These are phyloP conservation scores for Arthrobotrys entomopaga DNA, from an alignment of 2,329 filamentous ascomycete species.

Conservation along the genomic window DNA sequence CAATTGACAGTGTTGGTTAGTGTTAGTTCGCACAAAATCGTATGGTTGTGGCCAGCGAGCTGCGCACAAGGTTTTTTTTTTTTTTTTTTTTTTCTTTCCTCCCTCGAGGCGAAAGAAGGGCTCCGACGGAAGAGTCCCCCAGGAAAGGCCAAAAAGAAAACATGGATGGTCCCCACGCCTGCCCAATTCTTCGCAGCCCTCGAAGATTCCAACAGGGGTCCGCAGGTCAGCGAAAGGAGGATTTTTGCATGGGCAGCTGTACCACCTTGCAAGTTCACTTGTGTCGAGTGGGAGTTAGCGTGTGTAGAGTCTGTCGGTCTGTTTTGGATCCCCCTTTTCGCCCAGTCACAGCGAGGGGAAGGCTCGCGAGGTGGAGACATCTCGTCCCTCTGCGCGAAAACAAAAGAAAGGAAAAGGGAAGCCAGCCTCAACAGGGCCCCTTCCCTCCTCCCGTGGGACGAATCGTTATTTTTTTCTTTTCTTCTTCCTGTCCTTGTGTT, in stretches of 20 bases:
- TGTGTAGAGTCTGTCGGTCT: constrained; percentile 52
- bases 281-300: constrained; percentile 50
- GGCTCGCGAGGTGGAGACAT: constrained; percentile 42
- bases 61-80: constrained; percentile 29
- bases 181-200: constrained; percentile 54
- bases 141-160: constrained; percentile 27
- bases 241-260: constrained; percentile 45
- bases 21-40: neutral
- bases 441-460: constrained; percentile 54
- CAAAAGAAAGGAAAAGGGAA: neutral
- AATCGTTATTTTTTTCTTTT: constrained; percentile 39
- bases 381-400: constrained; percentile 33
- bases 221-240: constrained; percentile 53
- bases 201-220: constrained; percentile 55
- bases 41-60: constrained; percentile 8
- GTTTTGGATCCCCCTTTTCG: constrained; percentile 56
- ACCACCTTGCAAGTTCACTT: constrained; percentile 50
- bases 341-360: constrained; percentile 39
- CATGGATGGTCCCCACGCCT: constrained; percentile 53
- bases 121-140: constrained; percentile 20
- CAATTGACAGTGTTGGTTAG: neutral
- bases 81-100: constrained; percentile 33
- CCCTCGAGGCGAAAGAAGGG: constrained; percentile 33
- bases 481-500: constrained; percentile 5
- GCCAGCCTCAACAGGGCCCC: constrained; percentile 54